These are phyloP conservation scores for Phycomyces blakesleeanus DNA, from an alignment of 192 early-diverging fungal species.

Conservation along the genomic window DNA sequence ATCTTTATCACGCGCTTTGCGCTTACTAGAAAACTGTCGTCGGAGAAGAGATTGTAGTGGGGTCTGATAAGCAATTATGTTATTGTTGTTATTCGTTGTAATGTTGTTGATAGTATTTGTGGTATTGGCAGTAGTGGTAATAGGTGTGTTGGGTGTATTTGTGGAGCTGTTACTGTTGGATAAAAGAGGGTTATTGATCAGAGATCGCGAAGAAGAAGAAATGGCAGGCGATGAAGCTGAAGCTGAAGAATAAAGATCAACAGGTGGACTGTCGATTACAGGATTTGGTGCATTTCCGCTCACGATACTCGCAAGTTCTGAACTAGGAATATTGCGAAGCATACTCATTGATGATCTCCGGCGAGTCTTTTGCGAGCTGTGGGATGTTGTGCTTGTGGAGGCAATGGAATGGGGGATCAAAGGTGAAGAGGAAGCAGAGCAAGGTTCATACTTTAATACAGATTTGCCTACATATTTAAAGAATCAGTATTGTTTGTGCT, in stretches of 20 bases:
- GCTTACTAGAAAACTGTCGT: conserved; percentile 18
- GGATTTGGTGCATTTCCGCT: conserved; percentile 35
- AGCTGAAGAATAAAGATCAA: not conserved
- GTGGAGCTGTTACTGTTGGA: not conserved
- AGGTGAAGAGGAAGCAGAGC: conserved; percentile 3
- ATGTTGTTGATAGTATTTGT: no score
- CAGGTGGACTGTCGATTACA: conserved; percentile 18
- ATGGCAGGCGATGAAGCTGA: not conserved
- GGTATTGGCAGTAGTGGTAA: no score
- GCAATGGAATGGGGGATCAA: not conserved
- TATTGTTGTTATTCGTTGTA: no score
- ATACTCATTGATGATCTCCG: conserved; percentile 37
- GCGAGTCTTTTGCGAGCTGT: conserved; percentile 9
- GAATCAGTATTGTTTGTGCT: no score
- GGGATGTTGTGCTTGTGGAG: not conserved
- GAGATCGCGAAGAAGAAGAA: no score
- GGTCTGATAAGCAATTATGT: conserved; percentile 14
- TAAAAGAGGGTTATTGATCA: not conserved
- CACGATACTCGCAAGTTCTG: conserved; percentile 36
- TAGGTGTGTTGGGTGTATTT: not conserved
- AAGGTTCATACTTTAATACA: not conserved
- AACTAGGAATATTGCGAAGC: conserved; percentile 35
- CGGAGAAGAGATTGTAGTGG: conserved; percentile 18
- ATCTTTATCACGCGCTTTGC: not conserved
- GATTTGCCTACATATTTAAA: not conserved